Base-by-base conservation (phyloP, 441 rosid genomes). In the Cnidoscolus chayamansa region DNA sequence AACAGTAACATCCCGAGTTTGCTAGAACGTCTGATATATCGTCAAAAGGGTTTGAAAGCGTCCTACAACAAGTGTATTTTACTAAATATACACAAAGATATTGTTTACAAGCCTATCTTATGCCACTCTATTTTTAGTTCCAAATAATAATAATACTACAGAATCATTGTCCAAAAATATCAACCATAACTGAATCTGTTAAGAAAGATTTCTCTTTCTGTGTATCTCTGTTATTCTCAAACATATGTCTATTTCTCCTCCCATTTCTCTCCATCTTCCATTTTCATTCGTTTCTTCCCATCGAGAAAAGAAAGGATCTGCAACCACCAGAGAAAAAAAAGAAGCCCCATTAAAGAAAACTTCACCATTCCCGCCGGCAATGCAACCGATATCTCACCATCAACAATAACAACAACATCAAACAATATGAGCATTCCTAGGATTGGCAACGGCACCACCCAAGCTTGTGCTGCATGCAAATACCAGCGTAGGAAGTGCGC, bases 401-500 rank as follows among this genome's bases (percentile, higher is more conserved):
- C 81, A 55, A 78, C 63, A 49, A 43, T 72, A 30, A 7, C 57
- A 66, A 68, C 72, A 75, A 66, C 62, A 64, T 70, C 68, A 70
- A 59, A 20, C 11, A 45, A 17, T 15, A 79, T 80, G 65, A 82
- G 72, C 81, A 80, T 50, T 76, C 68, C 79, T 30, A 76, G 70
- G 77, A 75, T 43, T 56, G 75, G 71, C 77, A 75, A 47, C 74
- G 80, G 70, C 65, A 76, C 80, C 82, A 84, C 87, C 58, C 98
- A 90, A 40, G 98, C 98, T 2, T 94, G 98, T 57, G 97, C 97
- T 1, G 97, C 97, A 0, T 94, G 98, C 84, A 94, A 90, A 80
- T 90, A 90, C 88, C 98, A 90, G 76, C 94, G 98, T 0, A 87
- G 97, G 63, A 94, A 92, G 79, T 92, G 98, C 75, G 87, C 86